Base-by-base conservation (phyloP, 2,329 filamentous ascomycete genomes). In the Alternaria rosae region DNA sequence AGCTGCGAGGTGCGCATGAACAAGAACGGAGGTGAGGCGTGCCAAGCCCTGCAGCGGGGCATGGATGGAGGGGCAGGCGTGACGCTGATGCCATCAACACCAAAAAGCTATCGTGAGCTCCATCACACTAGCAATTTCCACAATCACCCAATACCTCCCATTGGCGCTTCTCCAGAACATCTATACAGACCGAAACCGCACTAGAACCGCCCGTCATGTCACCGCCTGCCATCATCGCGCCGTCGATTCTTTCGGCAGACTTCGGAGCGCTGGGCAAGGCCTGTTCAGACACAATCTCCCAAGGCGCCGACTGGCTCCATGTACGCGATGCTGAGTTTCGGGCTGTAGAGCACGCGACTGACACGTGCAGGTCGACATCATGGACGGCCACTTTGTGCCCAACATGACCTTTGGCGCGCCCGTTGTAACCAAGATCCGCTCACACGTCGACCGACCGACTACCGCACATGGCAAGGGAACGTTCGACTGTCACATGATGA, bases 401-500 rank as follows among this genome's bases (percentile, higher is more conserved):
- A 99, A 99, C 83, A 93, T 99, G 81, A 98, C 95, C 50, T 97
- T 98, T 76, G 95, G 95, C 62, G 90, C 94, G 20, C 94, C 94
- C 6, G 93, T 99, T 38, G 95, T 99, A 47, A 94, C 93, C 71
- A 97, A 94, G 84, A 95, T 99, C 74, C 89, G 95, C 66, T 85
- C 87, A 47, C 92, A 97, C 74, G 94, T 99, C 73, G 90, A 92
- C 59, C 86, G 86, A 70, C 94, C 93, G 4, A 85, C 85, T 42
- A 83, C 86, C 54, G 86, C 86, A 32, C 85, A 91, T 70, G 93
- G 92, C 55, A 91, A 90, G 72, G 95, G 95, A 65, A 98, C 94
- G 13, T 99, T 99, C 79, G 95, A 99, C 82, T 99, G 95, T 86
- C 95, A 99, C 82, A 98, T 99, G 95, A 99, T 99, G 95, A 97